Evolutionary conservation across 192 early-diverging fungal genomes (phyloP).

Genomic region (Anaeromyces robustus): DNA sequence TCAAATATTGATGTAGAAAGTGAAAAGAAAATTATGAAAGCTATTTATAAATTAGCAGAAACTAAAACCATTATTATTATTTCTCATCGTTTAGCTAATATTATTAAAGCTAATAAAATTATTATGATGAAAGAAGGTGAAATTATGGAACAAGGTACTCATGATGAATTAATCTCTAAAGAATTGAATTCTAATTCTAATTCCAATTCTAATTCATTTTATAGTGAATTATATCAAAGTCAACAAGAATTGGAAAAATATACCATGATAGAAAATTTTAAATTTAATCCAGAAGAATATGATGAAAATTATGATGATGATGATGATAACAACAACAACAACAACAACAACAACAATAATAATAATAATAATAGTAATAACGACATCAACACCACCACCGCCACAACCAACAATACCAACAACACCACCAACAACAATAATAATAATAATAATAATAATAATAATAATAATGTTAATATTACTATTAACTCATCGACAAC

Average conservation of each 20-base stretch:
- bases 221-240: not conserved
- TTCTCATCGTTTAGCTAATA: not conserved
- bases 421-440: no score
- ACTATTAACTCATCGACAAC: not conserved
- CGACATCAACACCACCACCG: no score
- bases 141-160: not conserved
- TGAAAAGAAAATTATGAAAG: not conserved
- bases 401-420: no score
- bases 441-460: no score
- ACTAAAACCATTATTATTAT: not conserved
- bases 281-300: not conserved
- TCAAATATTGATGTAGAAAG: conserved; percentile 73
- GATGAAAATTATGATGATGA: not conserved
- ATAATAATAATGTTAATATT: no score
- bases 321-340: not conserved
- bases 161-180: not conserved
- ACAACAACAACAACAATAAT: no score
- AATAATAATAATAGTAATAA: no score
- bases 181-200: no score
- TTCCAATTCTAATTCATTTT: not conserved
- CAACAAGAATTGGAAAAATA: not conserved
- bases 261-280: not conserved
- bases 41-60: not conserved
- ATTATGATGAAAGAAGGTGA: not conserved
- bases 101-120: not conserved